Evolutionary conservation across 1,139 yeast genomes (phyloP), one percentile per base, ranked within the genome.

Genomic region (Sugiyamaella sp.): DNA sequence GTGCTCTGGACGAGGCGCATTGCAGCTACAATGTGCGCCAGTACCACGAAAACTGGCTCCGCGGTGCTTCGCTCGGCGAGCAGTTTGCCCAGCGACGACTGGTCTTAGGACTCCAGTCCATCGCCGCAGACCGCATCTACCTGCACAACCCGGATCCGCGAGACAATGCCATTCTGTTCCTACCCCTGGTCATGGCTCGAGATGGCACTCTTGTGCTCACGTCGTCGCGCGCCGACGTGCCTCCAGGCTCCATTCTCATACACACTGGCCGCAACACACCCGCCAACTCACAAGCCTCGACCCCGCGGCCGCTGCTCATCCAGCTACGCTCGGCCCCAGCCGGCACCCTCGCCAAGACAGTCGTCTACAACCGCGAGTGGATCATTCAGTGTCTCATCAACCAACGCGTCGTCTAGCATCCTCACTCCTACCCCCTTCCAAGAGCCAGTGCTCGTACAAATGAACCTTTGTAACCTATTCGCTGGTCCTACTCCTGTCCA

Each of bases 341-440:
- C 44, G 60, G 54, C 17, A 35, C 52, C 4, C 53, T 55, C 5
- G 57, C 57, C n/a, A 27, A 46, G 3, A 60, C 60, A 14, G 46
- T 59, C 35, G 50, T 46, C 16, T 62, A 62, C 50, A 61, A 58
- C 41, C 61, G 65, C 5, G 68, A 68, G 39, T 70, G 73, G 73
- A 57, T 70, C 29, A 59, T 67, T 14, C 71, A 68, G 43, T 62
- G 69, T 48, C 57, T 70, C 35, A 67, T 70, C 19, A 68, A 66
- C 53, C 68, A 68, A 20, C 59, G 66, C 5, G 27, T 67, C 2
- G 62, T 69, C 2, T 65, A 54, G 53, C 19, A 24, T 10, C 5
- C 10, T 10, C 29, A 24, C 5, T 10, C 10, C 5, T 24, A 24
- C 10, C 10, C 29, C n/a, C n/a, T n/a, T n/a, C n/a, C n/a, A n/a